These are phyloP conservation scores for Phaeosphaeriaceae sp. DNA, from an alignment of 2,329 filamentous ascomycete species.

Conservation along the genomic window DNA sequence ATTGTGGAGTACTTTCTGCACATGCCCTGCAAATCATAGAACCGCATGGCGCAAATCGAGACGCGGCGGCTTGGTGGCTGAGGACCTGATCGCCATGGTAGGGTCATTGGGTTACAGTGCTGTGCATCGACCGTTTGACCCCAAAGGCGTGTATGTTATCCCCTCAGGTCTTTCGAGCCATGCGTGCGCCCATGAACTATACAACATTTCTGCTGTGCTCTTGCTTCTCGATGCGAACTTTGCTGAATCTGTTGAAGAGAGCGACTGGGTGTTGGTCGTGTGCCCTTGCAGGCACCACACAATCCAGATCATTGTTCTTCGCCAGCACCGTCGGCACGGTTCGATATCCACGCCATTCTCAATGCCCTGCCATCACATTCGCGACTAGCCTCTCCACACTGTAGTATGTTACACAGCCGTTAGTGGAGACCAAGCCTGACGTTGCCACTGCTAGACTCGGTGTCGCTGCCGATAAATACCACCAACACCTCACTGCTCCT, in stretches of 20 bases:
- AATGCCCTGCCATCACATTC: constrained; percentile 43
- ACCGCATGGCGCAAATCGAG: constrained; percentile 14
- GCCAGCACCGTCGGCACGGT: constrained; percentile 33
- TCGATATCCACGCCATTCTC: constrained; percentile 37
- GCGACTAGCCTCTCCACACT: constrained; percentile 34
- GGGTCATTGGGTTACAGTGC: constrained; percentile 42
- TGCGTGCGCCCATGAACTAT: constrained; percentile 10
- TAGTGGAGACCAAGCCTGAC: constrained; percentile 30
- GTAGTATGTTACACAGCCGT: constrained; percentile 42
- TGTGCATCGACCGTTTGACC: constrained; percentile 33
- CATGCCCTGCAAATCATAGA: constrained; percentile 8
- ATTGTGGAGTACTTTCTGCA: constrained; percentile 24
- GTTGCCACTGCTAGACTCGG: constrained; percentile 32
- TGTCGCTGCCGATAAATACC: constrained; percentile 40
- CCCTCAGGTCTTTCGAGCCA: constrained; percentile 16
- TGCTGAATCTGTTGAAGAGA: constrained; percentile 15
- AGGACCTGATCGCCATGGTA: constrained; percentile 28
- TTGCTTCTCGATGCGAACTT: constrained; percentile 20
- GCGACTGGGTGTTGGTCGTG: constrained; percentile 14
- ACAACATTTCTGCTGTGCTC: constrained; percentile 19
- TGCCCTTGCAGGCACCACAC: constrained; percentile 40
- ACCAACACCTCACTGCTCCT: constrained; percentile 21
- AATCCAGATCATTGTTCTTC: constrained; percentile 33
- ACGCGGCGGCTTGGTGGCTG: constrained; percentile 27
- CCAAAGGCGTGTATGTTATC: constrained; percentile 17